These are phyloP conservation scores for Stachybotrys chlorohalonatus DNA, from an alignment of 2,329 filamentous ascomycete species.

Conservation along the genomic window DNA sequence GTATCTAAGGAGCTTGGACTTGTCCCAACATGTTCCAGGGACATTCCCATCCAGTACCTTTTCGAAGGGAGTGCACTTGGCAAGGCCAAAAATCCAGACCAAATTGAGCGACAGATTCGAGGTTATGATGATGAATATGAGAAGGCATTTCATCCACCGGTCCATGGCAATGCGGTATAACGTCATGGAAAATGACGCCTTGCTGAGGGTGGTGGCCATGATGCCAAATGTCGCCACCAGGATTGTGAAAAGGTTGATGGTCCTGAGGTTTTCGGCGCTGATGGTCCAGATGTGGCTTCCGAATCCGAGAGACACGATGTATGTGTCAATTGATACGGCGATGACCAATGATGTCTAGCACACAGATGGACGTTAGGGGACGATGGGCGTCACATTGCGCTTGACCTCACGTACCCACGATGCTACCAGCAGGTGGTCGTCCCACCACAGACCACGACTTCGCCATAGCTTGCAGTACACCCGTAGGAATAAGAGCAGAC, in stretches of 20 bases:
- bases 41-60: slow-evolving; percentile 16
- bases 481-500: slow-evolving; percentile 17
- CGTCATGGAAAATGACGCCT: slow-evolving; percentile 28
- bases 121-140: slow-evolving; percentile 22
- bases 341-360: slow-evolving; percentile 16
- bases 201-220: slow-evolving; percentile 24
- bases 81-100: slow-evolving; percentile 23
- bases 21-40: slow-evolving; percentile 20
- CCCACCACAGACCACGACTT: slow-evolving; percentile 25
- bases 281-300: slow-evolving; percentile 13
- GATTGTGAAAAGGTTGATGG: slow-evolving; percentile 17
- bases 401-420: slow-evolving; percentile 20
- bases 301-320: slow-evolving; percentile 20
- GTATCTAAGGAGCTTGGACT: slow-evolving; percentile 12
- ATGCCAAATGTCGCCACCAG: slow-evolving; percentile 20
- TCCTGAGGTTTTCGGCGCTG: slow-evolving; percentile 11
- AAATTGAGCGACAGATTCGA: slow-evolving; percentile 24
- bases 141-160: slow-evolving; percentile 15
- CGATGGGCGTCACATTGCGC: background rate
- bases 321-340: slow-evolving; percentile 19
- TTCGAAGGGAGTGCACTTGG: slow-evolving; percentile 19
- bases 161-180: slow-evolving; percentile 20
- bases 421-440: slow-evolving; percentile 24
- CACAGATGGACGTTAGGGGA: background rate
- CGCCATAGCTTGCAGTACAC: slow-evolving; percentile 27